Conservation (phyloP, 176 grass and related monocot species). For the Oryza rufipogon region DNA sequence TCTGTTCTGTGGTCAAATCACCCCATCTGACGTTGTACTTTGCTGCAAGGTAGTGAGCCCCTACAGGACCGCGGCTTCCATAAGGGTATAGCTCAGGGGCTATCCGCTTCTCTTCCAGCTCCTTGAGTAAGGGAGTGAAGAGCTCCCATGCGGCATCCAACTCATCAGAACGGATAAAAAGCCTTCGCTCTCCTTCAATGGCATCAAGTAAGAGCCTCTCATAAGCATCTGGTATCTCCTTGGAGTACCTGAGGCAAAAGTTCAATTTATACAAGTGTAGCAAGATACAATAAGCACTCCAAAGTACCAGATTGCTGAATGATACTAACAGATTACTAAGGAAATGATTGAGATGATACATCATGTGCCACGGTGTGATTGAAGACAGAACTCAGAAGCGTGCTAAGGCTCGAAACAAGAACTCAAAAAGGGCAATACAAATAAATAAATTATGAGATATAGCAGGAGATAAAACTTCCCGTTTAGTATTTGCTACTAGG, state of each 20-base stretch:
- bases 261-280: neutral
- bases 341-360: neutral
- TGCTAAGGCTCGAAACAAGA: neutral
- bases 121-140: constrained; percentile 84
- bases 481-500: neutral
- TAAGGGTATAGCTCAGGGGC: constrained; percentile 85
- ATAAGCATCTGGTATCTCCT: constrained; percentile 95
- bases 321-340: neutral
- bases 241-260: constrained; percentile 68
- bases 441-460: neutral
- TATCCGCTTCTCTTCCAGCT: constrained; percentile 73
- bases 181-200: constrained; percentile 86
- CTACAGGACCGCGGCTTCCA: constrained; percentile 80
- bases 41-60: constrained; percentile 81
- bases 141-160: constrained; percentile 88
- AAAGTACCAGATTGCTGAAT: neutral
- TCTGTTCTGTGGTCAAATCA: constrained; percentile 63
- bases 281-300: neutral
- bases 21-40: constrained; percentile 91
- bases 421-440: neutral
- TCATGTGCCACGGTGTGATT: neutral
- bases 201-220: constrained; percentile 92
- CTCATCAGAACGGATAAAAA: constrained; percentile 98
- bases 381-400: neutral
- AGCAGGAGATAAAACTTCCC: neutral